Conservation (phyloP, 257 asterid species). For the Jasminum sambac region DNA sequence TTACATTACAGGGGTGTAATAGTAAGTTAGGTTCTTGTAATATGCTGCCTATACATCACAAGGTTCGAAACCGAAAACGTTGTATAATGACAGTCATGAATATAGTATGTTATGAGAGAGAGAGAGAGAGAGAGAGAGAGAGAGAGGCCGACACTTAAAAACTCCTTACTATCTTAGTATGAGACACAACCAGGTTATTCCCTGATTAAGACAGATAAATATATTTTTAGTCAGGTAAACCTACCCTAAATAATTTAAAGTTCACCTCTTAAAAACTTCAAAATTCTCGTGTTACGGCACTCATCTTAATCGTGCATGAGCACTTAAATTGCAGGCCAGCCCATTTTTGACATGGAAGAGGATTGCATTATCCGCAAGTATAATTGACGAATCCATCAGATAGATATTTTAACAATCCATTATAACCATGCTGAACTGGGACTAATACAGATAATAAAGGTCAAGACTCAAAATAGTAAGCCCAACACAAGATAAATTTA, state of each 20-base stretch:
- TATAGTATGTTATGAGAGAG: background rate
- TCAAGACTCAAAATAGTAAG: background rate
- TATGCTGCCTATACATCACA: background rate
- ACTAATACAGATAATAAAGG: background rate
- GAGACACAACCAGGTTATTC: background rate
- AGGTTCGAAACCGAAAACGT: slow-evolving; percentile 1
- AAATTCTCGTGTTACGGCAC: background rate
- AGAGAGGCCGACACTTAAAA: too few species aligned
- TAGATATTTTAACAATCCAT: too few species aligned
- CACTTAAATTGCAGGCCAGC: background rate
- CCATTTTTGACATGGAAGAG: background rate
- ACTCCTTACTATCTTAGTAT: too few species aligned
- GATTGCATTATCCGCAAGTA: too few species aligned
- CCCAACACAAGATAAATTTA: background rate
- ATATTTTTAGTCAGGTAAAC: background rate
- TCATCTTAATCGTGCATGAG: background rate
- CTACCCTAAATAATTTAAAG: background rate
- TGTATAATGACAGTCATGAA: background rate
- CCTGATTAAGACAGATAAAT: background rate
- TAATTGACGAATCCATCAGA: too few species aligned
- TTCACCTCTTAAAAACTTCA: background rate
- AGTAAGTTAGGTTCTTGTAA: background rate
- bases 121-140: too few species aligned
- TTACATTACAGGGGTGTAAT: background rate
- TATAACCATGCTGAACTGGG: background rate